Percentiles rank a stretch among this genome's conserved stretches.
phyloP scores from a whole-genome alignment of 1,139 yeast genomes.

The Scheffersomyces quercinus region DNA sequence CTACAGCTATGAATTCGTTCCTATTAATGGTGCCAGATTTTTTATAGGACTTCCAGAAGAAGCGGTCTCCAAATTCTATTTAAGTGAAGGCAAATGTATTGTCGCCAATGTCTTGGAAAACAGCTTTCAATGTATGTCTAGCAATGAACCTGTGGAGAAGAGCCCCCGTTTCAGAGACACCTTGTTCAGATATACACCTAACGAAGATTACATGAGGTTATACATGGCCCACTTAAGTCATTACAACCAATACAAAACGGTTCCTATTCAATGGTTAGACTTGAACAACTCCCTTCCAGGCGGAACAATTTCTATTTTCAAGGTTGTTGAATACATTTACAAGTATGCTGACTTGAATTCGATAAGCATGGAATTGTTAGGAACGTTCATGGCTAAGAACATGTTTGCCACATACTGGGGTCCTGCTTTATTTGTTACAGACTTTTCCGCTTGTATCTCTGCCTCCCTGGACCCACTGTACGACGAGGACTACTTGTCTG shows the following conservation, averaged over 20 bases:
- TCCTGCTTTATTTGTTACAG: slow-evolving; percentile 7
- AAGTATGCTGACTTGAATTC: slow-evolving; percentile 5
- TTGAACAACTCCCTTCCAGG: slow-evolving; percentile 3
- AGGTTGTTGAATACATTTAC: slow-evolving; percentile 4
- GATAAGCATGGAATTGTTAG: slow-evolving; percentile 8
- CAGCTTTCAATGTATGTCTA: background rate
- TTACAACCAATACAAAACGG: background rate
- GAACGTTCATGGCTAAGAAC: slow-evolving; percentile 3
- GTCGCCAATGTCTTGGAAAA: slow-evolving; percentile 1
- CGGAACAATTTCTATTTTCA: slow-evolving; percentile 4
- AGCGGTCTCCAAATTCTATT: slow-evolving; percentile 4
- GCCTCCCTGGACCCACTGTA: slow-evolving; percentile 7
- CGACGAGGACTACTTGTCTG: slow-evolving; percentile 4
- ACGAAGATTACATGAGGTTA: background rate
- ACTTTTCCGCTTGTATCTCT: slow-evolving; percentile 5
- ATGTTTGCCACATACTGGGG: slow-evolving; percentile 9
- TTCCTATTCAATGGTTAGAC: slow-evolving; percentile 3
- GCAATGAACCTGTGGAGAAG: background rate
- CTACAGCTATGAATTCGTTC: background rate
- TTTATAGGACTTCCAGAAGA: slow-evolving; percentile 1
- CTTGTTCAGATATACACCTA: slow-evolving; percentile 4
- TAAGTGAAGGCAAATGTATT: slow-evolving; percentile 4
- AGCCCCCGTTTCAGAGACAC: slow-evolving; percentile 1
- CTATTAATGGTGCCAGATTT: background rate
- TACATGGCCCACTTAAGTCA: background rate